Conservation (phyloP, 116 monocot genomes). For the Phalaenopsis hybrid region DNA sequence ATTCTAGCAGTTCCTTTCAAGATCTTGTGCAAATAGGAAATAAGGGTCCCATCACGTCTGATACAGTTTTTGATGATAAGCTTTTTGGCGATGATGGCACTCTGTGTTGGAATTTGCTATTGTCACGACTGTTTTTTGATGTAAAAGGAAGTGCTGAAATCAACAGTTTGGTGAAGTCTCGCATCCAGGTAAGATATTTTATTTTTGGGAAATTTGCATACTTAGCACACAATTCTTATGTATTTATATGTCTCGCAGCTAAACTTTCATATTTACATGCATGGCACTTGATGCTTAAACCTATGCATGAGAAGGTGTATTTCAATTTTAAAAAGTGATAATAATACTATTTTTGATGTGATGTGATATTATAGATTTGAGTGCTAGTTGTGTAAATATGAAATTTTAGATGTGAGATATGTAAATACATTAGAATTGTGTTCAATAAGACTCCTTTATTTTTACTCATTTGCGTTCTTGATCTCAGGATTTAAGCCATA, state of each 20-base stretch:
- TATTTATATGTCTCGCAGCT: too few relatives aligned
- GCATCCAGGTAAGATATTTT: constrained; percentile 70
- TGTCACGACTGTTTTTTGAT: constrained; percentile 92
- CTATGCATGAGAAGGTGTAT: too few relatives aligned
- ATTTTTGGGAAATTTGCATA: background rate
- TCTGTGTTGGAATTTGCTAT: constrained; percentile 74
- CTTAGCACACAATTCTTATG: too few relatives aligned
- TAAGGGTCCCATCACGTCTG: constrained; percentile 16
- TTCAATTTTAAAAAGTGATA: too few relatives aligned
- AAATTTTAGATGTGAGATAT: too few relatives aligned
- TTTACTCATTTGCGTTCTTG: background rate
- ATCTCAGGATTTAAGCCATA: background rate
- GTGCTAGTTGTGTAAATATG: too few relatives aligned
- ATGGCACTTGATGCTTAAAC: too few relatives aligned
- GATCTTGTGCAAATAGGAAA: constrained; percentile 24
- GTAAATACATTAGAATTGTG: too few relatives aligned
- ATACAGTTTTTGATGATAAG: constrained; percentile 44
- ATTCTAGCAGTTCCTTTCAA: constrained; percentile 34
- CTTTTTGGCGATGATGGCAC: constrained; percentile 62
- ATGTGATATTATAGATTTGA: too few relatives aligned
- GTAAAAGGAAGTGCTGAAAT: constrained; percentile 54
- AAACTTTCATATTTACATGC: too few relatives aligned
- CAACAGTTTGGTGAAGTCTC: constrained; percentile 50
- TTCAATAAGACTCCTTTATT: too few relatives aligned
- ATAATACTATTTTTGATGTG: too few relatives aligned